Evolutionary conservation across 208 protist species (phyloP).

Genomic region (Acanthamoeba royreba): DNA sequence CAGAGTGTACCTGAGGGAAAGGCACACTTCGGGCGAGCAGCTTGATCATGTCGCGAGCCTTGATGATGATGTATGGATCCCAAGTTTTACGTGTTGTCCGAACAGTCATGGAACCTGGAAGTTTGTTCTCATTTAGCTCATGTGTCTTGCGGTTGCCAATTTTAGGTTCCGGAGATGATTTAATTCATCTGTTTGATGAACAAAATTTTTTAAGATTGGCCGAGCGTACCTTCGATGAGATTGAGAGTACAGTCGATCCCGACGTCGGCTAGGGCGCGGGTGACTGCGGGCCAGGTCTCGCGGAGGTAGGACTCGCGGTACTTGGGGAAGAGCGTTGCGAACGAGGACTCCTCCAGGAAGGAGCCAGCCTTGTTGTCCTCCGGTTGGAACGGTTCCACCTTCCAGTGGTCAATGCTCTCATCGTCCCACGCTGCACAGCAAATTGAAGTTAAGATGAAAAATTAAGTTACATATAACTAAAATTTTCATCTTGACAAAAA

Average conservation of each 20-base stretch:
- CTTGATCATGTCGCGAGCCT: constrained; percentile 97
- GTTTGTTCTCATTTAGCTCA: not conserved
- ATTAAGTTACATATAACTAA: not conserved
- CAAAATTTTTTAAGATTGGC: not conserved
- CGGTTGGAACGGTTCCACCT: constrained; percentile 67
- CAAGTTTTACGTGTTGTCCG: constrained; percentile 96
- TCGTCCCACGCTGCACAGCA: constrained; percentile 73
- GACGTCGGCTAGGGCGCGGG: constrained; percentile 88
- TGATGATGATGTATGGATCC: constrained; percentile 98
- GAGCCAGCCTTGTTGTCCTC: constrained; percentile 59
- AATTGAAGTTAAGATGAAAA: not conserved
- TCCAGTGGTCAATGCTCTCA: constrained; percentile 82
- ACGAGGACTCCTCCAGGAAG: constrained; percentile 78
- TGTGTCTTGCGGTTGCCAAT: not conserved
- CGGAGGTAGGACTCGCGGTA: constrained; percentile 97
- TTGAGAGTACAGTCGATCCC: constrained; percentile 94
- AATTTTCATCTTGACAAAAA: not conserved
- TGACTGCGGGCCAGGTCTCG: constrained; percentile 88
- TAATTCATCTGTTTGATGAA: too few species aligned
- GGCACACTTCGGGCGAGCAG: constrained; percentile 95
- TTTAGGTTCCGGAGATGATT: not conserved
- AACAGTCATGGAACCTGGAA: constrained; percentile 97
- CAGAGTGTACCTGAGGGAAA: constrained; percentile 78
- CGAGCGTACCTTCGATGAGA: constrained; percentile 78
- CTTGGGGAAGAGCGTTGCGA: constrained; percentile 96